Percentiles rank a stretch among this genome's conserved stretches.
Conservation (phyloP, 768 basidiomycete species). For the Leccinellum albellum region DNA sequence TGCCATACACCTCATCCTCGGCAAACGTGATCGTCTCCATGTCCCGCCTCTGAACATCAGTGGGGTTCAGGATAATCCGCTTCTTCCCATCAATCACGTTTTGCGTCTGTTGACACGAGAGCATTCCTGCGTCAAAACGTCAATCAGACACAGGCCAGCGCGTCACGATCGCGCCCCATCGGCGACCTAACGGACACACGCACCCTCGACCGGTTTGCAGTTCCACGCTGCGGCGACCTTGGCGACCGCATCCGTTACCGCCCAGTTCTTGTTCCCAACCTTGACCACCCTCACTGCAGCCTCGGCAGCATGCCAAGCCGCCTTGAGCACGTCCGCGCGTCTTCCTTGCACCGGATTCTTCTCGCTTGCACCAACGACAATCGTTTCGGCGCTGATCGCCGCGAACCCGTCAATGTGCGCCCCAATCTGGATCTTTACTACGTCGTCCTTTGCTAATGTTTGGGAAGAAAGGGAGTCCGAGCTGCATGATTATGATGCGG, state of each 20-base stretch:
- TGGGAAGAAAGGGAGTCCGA: conserved; percentile 71
- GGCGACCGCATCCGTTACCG: conserved; percentile 81
- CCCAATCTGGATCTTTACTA: conserved; percentile 94
- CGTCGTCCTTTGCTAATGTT: conserved; percentile 76
- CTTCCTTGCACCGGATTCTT: conserved; percentile 76
- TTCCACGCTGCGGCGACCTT: conserved; percentile 69
- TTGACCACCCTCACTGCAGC: conserved; percentile 87
- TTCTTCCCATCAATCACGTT: conserved; percentile 97
- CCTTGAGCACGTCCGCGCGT: conserved; percentile 88
- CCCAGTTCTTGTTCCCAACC: conserved; percentile 93
- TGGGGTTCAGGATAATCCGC: conserved; percentile 88
- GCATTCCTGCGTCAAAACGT: conserved; percentile 62
- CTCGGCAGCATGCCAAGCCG: conserved; percentile 92
- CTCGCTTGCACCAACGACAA: conserved; percentile 78
- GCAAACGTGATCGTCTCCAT: conserved; percentile 83
- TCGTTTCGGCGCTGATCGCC: conserved; percentile 87
- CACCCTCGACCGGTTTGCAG: conserved; percentile 94
- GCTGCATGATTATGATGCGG: conserved; percentile 32
- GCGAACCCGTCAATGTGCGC: conserved; percentile 99
- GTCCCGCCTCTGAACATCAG: conserved; percentile 77
- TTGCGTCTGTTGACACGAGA: conserved; percentile 92
- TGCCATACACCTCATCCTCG: conserved; percentile 92
- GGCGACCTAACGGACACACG: conserved; percentile 15
- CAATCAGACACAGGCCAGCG: background rate
- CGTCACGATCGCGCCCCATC: background rate